These are phyloP conservation scores for Agaricales sp. DNA, from an alignment of 1,284 basidiomycete species.

Conservation along the genomic window DNA sequence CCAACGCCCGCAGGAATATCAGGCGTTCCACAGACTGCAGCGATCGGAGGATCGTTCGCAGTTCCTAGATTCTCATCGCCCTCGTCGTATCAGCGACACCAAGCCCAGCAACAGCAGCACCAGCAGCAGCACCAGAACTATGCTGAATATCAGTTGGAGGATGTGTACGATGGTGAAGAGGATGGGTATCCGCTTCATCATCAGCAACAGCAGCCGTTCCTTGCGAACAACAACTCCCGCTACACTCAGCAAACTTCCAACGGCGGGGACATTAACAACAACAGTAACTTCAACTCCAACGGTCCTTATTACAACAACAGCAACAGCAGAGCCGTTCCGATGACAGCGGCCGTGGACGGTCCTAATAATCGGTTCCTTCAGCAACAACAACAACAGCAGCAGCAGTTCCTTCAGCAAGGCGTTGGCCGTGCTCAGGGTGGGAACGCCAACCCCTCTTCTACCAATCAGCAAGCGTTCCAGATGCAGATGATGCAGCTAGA, in stretches of 20 bases:
- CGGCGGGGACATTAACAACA: too few relatives aligned
- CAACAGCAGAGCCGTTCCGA: conserved; percentile 30
- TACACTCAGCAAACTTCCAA: not conserved
- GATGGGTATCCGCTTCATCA: conserved; percentile 27
- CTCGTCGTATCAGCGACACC: not conserved
- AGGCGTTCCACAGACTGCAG: conserved; percentile 37
- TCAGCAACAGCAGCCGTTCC: conserved; percentile 22
- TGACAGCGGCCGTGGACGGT: conserved; percentile 63
- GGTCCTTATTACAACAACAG: conserved; percentile 7
- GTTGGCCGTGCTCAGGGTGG: conserved; percentile 9
- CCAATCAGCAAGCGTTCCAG: conserved; percentile 47
- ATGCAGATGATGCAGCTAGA: conserved; percentile 78
- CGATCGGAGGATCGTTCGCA: conserved; percentile 33
- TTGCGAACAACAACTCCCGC: not conserved
- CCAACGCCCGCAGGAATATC: conserved; percentile 42
- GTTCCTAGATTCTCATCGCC: conserved; percentile 32
- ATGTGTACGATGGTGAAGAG: conserved; percentile 46
- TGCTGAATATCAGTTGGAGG: conserved; percentile 45
- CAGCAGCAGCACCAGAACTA: conserved; percentile 28
- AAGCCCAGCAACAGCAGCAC: not conserved
- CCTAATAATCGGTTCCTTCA: conserved; percentile 51
- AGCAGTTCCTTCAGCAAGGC: not conserved
- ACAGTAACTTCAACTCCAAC: not conserved
- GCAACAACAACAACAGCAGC: conserved; percentile 21
- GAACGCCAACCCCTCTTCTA: conserved; percentile 11